A percentile compares a stretch with the other conserved stretches of the same genome.
Conservation (phyloP, 2,329 filamentous ascomycete genomes). For the Hyphodiscus sp. region DNA sequence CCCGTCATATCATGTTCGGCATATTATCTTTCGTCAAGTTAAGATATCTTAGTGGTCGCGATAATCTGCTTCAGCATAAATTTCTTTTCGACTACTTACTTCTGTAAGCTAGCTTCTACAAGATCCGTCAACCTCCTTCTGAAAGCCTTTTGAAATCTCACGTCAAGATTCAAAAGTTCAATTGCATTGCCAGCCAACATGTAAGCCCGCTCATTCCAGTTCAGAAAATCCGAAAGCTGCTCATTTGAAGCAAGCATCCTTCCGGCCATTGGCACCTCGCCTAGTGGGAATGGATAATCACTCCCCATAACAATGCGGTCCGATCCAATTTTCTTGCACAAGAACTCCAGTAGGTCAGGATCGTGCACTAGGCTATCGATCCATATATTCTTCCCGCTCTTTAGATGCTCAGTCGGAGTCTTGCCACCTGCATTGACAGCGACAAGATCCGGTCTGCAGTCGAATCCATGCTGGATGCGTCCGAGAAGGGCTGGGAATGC, state of each 20-base stretch:
- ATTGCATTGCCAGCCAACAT: slow-evolving; percentile 32
- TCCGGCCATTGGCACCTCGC: slow-evolving; percentile 31
- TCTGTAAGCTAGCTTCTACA: too few species aligned
- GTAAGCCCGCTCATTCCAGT: slow-evolving; percentile 28
- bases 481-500: slow-evolving; percentile 33
- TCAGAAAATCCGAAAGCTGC: slow-evolving; percentile 26
- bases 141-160: slow-evolving; percentile 23
- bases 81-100: too few species aligned
- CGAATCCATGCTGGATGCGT: slow-evolving; percentile 31
- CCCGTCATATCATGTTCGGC: too few species aligned
- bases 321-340: slow-evolving; percentile 30
- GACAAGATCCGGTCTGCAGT: slow-evolving; percentile 32
- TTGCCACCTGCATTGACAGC: slow-evolving; percentile 27
- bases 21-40: too few species aligned
- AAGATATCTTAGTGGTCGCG: too few species aligned
- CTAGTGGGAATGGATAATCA: slow-evolving; percentile 33
- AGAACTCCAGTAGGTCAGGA: slow-evolving; percentile 30
- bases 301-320: slow-evolving; percentile 30
- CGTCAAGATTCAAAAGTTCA: slow-evolving; percentile 27
- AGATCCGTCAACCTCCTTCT: slow-evolving; percentile 21
- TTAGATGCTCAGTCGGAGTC: slow-evolving; percentile 28
- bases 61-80: too few species aligned
- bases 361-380: slow-evolving; percentile 33
- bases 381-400: slow-evolving; percentile 26
- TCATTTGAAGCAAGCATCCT: slow-evolving; percentile 29